Conservation (phyloP, 2,329 filamentous ascomycete genomes). For the Ophiostoma sp. region DNA sequence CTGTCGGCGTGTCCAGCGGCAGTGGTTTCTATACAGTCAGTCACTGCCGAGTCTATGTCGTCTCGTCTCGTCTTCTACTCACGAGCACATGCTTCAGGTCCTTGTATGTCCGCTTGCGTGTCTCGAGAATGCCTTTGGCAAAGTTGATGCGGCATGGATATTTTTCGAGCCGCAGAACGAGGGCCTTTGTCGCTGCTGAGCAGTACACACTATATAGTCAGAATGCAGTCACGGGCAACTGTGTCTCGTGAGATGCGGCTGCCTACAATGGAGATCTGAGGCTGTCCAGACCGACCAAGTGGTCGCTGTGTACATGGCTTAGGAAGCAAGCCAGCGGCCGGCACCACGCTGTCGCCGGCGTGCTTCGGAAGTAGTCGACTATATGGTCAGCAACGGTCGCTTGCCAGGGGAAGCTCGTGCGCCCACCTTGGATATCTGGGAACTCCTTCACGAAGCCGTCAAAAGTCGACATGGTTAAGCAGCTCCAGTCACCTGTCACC, state of each 20-base stretch:
- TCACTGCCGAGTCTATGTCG: background rate
- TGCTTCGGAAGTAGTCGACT: slow-evolving; percentile 76
- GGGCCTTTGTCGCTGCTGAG: slow-evolving; percentile 73
- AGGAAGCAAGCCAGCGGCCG: slow-evolving; percentile 79
- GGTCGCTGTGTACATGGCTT: slow-evolving; percentile 89
- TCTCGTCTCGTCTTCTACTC: slow-evolving; percentile 29
- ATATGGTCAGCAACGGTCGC: background rate
- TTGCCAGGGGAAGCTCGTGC: background rate
- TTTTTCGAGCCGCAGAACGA: slow-evolving; percentile 74
- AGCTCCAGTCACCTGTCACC: background rate
- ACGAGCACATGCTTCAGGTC: slow-evolving; percentile 63
- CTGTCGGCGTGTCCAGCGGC: slow-evolving; percentile 72
- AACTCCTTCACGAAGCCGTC: slow-evolving; percentile 23
- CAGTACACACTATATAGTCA: slow-evolving; percentile 60
- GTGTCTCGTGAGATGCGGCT: slow-evolving; percentile 33
- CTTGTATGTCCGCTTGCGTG: slow-evolving; percentile 67
- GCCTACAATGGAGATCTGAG: slow-evolving; percentile 67
- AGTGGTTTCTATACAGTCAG: slow-evolving; percentile 58
- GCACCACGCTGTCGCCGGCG: slow-evolving; percentile 40
- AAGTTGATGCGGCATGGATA: slow-evolving; percentile 78
- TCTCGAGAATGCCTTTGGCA: slow-evolving; percentile 69
- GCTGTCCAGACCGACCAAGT: slow-evolving; percentile 73
- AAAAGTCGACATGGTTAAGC: slow-evolving; percentile 23
- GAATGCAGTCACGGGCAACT: background rate
- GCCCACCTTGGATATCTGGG: slow-evolving; percentile 23